Evolutionary conservation across 2,329 filamentous ascomycete species (phyloP), one percentile per base, ranked within the genome.

Genomic region (Thermothelomyces thermophilus): DNA sequence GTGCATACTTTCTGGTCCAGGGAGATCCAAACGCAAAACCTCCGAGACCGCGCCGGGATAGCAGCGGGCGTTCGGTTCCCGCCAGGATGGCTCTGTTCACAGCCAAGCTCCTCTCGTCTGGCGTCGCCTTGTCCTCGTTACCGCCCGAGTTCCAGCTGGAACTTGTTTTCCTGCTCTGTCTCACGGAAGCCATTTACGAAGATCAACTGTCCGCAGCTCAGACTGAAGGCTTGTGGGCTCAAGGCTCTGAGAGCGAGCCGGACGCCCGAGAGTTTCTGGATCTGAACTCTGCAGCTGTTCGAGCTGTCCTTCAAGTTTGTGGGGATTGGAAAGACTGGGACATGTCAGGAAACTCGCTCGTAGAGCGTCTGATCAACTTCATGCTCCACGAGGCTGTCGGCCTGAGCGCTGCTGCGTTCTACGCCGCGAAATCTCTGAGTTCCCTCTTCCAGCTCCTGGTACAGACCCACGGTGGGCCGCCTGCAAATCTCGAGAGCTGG

Each of bases 1-100:
- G 88, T 3, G 80, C 80, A 1, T 77, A 86, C 5, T 82, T 85
- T 56, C 68, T 95, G 3, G 73, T 85, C 0, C 63, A 69, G 10
- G 56, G 60, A 4, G 48, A 63, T 0, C 47, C 61, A 22, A 57
- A 52, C 40, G 53, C 55, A n/a, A n/a, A 50, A 34, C 16, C 41
- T 2, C 50, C 36, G 2, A 11, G 59, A 6, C 54, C 57, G 50
- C 63, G 70, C 28, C 74, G 84, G 37, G 90, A 95, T 62, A 71
- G 76, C 3, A 77, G 79, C 56, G 86, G 86, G 0, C 79, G 83
- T 28, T 88, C 88, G 2, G 73, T 86, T 47, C 81, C 88, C 1
- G 79, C 87, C 13, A 77, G 91, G 48, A 86, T 94, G 70, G 81
- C 84, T 1, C 73, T 84, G 42, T 95, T 90, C 63, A 77, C 81